Evolutionary conservation across 1,284 basidiomycete genomes (phyloP).

Genomic region (Blastosporella zonata): DNA sequence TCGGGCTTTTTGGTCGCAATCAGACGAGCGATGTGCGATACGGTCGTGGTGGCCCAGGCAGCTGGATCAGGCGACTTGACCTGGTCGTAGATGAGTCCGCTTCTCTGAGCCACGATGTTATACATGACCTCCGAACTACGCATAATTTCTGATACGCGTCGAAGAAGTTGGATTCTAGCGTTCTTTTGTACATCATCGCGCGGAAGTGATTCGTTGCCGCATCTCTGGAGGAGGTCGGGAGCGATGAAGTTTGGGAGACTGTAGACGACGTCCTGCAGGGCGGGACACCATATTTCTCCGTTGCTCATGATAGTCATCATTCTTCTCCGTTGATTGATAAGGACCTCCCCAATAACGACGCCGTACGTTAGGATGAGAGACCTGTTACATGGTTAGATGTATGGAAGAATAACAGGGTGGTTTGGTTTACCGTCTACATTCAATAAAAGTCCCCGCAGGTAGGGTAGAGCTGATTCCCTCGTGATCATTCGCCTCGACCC

Average conservation of each 20-base stretch:
- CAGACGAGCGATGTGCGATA: constrained; percentile 46
- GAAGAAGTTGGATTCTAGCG: constrained; percentile 60
- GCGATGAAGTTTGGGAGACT: constrained; percentile 52
- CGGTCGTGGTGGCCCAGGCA: constrained; percentile 50
- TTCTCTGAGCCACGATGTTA: constrained; percentile 29
- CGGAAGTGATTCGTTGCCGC: constrained; percentile 35
- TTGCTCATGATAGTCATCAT: constrained; percentile 40
- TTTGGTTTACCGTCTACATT: constrained; percentile 51
- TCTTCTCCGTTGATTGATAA: constrained; percentile 32
- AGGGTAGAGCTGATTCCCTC: constrained; percentile 17
- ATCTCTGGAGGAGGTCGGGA: constrained; percentile 43
- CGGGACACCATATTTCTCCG: constrained; percentile 52
- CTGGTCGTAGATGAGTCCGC: constrained; percentile 41
- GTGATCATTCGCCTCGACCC: constrained; percentile 14
- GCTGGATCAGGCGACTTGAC: constrained; percentile 45
- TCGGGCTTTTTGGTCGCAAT: constrained; percentile 36
- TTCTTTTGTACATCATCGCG: constrained; percentile 36
- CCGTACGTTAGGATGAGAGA: constrained; percentile 41
- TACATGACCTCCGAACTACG: constrained; percentile 39
- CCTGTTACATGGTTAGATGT: constrained; percentile 29
- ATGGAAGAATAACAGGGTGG: background rate
- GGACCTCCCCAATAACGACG: constrained; percentile 44
- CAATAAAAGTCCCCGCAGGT: constrained; percentile 54
- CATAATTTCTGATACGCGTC: constrained; percentile 49
- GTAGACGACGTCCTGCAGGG: constrained; percentile 53